Evolutionary conservation across 495 filamentous ascomycete genomes (phyloP).

Genomic region (Lasiosphaeria ovina): DNA sequence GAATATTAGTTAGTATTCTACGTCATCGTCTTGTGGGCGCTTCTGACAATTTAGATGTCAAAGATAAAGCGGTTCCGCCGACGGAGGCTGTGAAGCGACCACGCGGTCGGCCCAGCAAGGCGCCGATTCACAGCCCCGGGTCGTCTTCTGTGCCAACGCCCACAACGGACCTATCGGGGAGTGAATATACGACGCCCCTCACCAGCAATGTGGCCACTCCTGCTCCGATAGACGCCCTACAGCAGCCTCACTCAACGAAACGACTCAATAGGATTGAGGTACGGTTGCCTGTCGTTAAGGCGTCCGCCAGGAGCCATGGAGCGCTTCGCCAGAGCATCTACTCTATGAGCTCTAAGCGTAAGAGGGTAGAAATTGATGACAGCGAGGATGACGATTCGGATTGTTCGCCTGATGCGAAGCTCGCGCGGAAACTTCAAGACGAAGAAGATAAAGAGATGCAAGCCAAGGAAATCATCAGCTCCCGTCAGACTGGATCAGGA

Average conservation of each 20-base stretch:
- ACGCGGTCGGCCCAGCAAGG: slow-evolving; percentile 16
- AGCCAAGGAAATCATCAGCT: not conserved
- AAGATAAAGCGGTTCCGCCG: not conserved
- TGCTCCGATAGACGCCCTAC: slow-evolving; percentile 25
- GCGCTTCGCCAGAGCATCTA: slow-evolving; percentile 28
- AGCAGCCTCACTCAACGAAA: slow-evolving; percentile 9
- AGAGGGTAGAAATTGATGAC: slow-evolving; percentile 27
- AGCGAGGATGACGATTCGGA: slow-evolving; percentile 43
- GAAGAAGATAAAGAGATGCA: slow-evolving; percentile 51
- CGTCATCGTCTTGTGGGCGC: not conserved
- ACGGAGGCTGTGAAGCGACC: slow-evolving; percentile 6
- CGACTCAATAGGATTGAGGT: slow-evolving; percentile 26
- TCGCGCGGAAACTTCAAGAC: slow-evolving; percentile 60
- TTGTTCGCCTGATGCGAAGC: slow-evolving; percentile 46
- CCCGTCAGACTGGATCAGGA: slow-evolving; percentile 2
- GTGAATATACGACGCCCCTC: slow-evolving; percentile 69
- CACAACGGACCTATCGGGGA: slow-evolving; percentile 43
- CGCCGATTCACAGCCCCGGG: slow-evolving; percentile 8
- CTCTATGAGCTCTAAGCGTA: slow-evolving; percentile 29
- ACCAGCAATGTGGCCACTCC: slow-evolving; percentile 70
- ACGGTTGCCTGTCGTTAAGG: slow-evolving; percentile 18
- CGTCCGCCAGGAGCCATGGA: slow-evolving; percentile 8
- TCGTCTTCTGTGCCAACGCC: slow-evolving; percentile 41
- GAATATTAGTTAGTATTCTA: not conserved
- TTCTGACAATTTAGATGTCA: slow-evolving; percentile 5